Evolutionary conservation across 2,329 filamentous ascomycete species (phyloP), one percentile per base, ranked within the genome.

Genomic region (Exophiala sp.): DNA sequence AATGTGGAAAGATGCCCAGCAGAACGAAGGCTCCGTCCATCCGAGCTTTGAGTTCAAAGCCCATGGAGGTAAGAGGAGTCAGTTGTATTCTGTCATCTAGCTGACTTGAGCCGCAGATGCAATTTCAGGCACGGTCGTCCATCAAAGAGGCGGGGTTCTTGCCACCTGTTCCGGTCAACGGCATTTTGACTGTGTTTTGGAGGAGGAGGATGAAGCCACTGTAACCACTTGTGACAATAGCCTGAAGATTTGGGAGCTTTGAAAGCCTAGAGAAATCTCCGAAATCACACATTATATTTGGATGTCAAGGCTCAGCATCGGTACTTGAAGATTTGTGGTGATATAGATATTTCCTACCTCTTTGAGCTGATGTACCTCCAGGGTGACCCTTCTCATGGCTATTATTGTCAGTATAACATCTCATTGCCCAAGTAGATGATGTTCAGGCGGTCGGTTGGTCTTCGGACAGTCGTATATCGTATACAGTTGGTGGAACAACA

Each of bases 151-250:
- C 6, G 66, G 64, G 34, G 68, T 78, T 13, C 59, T 74, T 50
- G 76, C 71, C 9, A 78, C 74, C 1, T 73, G 69, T 50, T 76
- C 74, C 24, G 76, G 76, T 10, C 70, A 74, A 38, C 50, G 62
- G 7, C 53, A 60, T 43, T 56, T 57, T 16, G 18, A 40, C 13
- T 11, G 19, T n/a, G 37, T 46, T 3, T 42, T 21, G 9, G 51
- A 53, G n/a, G 46, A 44, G 18, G 23, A 2, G 8, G 16, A n/a
- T n/a, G n/a, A 44, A n/a, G 11, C 62, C 8, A 55, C 62, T 24
- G 63, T 59, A 22, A 29, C 18, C 13, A 35, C 24, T 13, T 19
- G 14, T 5, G 48, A 49, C 42, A 43, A 43, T 29, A 48, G 22
- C 16, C 14, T 59, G 49, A 58, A 58, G 27, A 43, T 58, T 24